phyloP scores from a whole-genome alignment of 2,329 filamentous ascomycete species.

The Cyclaneusma minus region DNA sequence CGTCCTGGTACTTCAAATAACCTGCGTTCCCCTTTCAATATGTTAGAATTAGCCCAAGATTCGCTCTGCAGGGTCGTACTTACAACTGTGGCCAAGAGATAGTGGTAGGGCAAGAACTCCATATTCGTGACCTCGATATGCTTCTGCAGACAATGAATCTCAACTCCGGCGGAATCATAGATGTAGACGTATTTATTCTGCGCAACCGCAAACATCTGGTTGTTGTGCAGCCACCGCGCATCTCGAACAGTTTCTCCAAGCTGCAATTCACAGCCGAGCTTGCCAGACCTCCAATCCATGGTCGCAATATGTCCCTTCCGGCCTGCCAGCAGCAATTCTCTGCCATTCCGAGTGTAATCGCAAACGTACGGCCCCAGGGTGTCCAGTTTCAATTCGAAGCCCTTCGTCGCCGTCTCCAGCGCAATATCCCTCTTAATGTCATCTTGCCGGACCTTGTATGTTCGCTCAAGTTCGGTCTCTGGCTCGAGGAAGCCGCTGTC shows the following conservation, averaged over 20 bases:
- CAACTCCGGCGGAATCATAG: constrained; percentile 80
- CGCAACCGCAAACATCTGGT: constrained; percentile 85
- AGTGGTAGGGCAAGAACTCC: constrained; percentile 94
- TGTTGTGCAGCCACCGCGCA: constrained; percentile 85
- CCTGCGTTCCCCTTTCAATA: constrained; percentile 52
- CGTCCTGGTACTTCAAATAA: constrained; percentile 86
- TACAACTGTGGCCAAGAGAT: constrained; percentile 74
- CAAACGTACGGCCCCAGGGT: constrained; percentile 73
- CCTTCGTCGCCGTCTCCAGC: constrained; percentile 77
- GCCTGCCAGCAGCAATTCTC: constrained; percentile 71
- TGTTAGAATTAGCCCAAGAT: constrained; percentile 7
- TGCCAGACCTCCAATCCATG: constrained; percentile 91
- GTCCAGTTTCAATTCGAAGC: constrained; percentile 76
- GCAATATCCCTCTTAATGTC: constrained; percentile 64
- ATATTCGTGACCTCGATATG: constrained; percentile 85
- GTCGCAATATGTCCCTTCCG: constrained; percentile 90
- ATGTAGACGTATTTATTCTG: constrained; percentile 97
- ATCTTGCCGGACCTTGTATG: constrained; percentile 82
- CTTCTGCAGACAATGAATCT: constrained; percentile 81
- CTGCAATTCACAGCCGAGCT: constrained; percentile 81
- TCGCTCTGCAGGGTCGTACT: constrained; percentile 20
- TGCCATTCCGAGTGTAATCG: constrained; percentile 82
- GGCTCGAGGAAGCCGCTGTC: constrained; percentile 73
- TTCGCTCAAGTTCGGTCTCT: constrained; percentile 76
- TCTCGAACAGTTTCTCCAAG: constrained; percentile 82